Evolutionary conservation across 2,329 filamentous ascomycete genomes (phyloP).

Genomic region (Periconia macrospinosa): DNA sequence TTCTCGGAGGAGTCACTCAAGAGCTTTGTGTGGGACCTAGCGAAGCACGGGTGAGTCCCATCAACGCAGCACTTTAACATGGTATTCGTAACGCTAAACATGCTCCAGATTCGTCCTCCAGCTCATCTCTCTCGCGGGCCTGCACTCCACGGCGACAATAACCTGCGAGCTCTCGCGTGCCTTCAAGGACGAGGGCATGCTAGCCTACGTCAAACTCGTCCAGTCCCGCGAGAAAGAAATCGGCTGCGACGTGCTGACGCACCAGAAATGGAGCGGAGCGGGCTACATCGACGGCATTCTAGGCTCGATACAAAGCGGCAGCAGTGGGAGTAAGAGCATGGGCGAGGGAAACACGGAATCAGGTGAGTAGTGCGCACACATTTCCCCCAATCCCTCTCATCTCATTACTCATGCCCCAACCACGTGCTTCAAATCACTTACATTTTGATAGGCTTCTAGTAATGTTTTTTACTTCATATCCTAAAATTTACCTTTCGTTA

Average conservation of each 20-base stretch:
- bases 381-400: too few relatives aligned
- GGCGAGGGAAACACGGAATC: constrained; percentile 89
- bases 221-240: constrained; percentile 89
- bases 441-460: neutral
- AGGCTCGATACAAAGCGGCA: constrained; percentile 88
- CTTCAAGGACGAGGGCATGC: constrained; percentile 92
- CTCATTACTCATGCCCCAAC: too few relatives aligned
- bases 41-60: constrained; percentile 70
- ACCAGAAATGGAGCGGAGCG: constrained; percentile 84
- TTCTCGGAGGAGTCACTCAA: constrained; percentile 81
- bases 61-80: constrained; percentile 40
- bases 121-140: constrained; percentile 64
- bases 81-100: neutral
- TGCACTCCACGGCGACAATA: constrained; percentile 66
- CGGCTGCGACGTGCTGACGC: constrained; percentile 88
- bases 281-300: constrained; percentile 85
- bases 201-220: constrained; percentile 93
- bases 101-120: constrained; percentile 60
- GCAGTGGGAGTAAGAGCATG: constrained; percentile 88
- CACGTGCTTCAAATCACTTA: neutral
- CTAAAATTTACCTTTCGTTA: too few relatives aligned
- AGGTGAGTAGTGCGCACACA: constrained; percentile 22
- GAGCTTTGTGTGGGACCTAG: constrained; percentile 96
- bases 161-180: constrained; percentile 74
- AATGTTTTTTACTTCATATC: too few relatives aligned